Evolutionary conservation across 2,329 filamentous ascomycete species (phyloP).

Genomic region (Neofusicoccum sp.): DNA sequence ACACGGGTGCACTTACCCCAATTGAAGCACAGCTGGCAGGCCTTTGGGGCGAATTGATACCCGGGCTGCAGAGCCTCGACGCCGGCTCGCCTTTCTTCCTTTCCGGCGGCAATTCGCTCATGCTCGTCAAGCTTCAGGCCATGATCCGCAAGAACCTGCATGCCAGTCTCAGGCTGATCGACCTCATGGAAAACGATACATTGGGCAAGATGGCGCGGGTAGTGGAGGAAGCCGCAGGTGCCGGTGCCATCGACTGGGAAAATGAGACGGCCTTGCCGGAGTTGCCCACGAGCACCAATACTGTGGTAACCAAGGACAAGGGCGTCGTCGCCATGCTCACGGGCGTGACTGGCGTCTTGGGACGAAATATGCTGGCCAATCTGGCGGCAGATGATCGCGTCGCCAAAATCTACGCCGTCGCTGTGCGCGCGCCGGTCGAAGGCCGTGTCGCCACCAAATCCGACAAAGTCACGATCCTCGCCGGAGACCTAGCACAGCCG

Average conservation of each 20-base stretch:
- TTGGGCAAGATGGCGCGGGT: not conserved
- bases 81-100: conserved; percentile 7
- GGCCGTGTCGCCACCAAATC: not conserved
- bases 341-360: conserved; percentile 26
- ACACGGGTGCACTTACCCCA: not conserved
- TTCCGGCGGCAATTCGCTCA: conserved; percentile 17
- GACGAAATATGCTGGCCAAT: conserved; percentile 22
- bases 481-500: conserved; percentile 40
- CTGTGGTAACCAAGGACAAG: not conserved
- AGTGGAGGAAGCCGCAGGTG: not conserved
- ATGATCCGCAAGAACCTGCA: not conserved
- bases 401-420: conserved; percentile 44
- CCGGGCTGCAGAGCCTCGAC: not conserved
- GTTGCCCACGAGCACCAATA: no score
- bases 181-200: not conserved
- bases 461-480: conserved; percentile 27
- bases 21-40: not conserved
- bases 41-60: conserved; percentile 10
- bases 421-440: conserved; percentile 32
- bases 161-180: not conserved
- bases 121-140: conserved; percentile 10
- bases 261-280: not conserved
- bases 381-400: conserved; percentile 40
- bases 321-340: conserved; percentile 23
- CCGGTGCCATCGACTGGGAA: not conserved